Evolutionary conservation across 2,329 filamentous ascomycete species (phyloP).

Genomic region (Sarocladium kiliense): DNA sequence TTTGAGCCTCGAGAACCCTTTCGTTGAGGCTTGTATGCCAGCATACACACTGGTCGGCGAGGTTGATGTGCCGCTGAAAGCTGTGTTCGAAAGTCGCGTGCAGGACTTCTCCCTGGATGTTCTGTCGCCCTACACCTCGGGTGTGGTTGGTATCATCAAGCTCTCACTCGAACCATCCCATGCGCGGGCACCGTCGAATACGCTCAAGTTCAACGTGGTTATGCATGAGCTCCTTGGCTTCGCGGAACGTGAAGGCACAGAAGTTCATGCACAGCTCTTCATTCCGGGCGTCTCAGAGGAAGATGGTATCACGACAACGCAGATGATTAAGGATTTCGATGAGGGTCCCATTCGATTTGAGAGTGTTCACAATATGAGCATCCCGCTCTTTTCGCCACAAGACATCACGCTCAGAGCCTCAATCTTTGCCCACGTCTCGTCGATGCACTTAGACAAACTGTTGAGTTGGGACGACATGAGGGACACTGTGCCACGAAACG

Average conservation of each 20-base stretch:
- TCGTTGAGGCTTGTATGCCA: conserved; percentile 84
- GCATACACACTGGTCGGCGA: conserved; percentile 91
- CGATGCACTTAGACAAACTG: conserved; percentile 94
- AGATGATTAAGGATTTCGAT: conserved; percentile 91
- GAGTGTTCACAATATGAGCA: conserved; percentile 96
- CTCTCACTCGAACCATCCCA: conserved; percentile 90
- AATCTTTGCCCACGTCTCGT: conserved; percentile 84
- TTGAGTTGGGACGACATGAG: conserved; percentile 99
- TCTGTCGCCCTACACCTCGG: conserved; percentile 85
- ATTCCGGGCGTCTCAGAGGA: conserved; percentile 86
- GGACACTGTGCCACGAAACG: conserved; percentile 61
- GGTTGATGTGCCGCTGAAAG: conserved; percentile 83
- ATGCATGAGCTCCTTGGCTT: conserved; percentile 97
- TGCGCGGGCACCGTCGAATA: conserved; percentile 84
- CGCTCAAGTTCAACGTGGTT: conserved; percentile 95
- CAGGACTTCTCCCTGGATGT: conserved; percentile 93
- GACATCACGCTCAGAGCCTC: conserved; percentile 77
- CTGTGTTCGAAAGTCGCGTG: conserved; percentile 90
- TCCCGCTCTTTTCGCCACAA: conserved; percentile 67
- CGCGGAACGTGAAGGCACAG: conserved; percentile 88
- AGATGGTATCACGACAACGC: conserved; percentile 88
- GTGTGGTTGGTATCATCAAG: conserved; percentile 84
- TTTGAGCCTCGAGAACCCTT: conserved; percentile 87
- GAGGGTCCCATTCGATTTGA: conserved; percentile 90
- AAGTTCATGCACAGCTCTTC: conserved; percentile 96